phyloP scores from a whole-genome alignment of 805 yeast species.

The Lachancea mirantina region DNA sequence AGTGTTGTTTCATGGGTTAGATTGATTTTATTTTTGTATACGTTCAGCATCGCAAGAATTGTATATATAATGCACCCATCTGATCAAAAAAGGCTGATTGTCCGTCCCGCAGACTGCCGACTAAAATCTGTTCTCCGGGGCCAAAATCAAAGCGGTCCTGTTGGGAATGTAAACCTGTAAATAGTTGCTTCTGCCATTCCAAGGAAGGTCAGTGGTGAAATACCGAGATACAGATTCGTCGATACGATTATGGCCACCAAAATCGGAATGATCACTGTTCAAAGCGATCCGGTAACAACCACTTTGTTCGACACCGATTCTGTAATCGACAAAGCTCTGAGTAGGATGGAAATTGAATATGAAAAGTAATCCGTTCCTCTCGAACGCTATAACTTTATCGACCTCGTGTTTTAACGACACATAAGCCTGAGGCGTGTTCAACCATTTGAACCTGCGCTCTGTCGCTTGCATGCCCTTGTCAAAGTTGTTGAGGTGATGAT shows the following conservation, averaged over 20 bases:
- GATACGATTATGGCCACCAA: constrained; percentile 78
- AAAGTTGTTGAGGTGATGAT: constrained; percentile 70
- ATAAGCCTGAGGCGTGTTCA: constrained; percentile 68
- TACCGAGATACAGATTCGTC: constrained; percentile 47
- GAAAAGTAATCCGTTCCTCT: constrained; percentile 77
- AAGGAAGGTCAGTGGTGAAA: constrained; percentile 63
- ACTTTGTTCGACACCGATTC: constrained; percentile 77
- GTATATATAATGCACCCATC: too few species aligned
- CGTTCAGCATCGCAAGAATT: too few species aligned
- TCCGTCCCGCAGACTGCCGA: too few species aligned
- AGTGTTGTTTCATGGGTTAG: too few species aligned
- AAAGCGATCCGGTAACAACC: constrained; percentile 73
- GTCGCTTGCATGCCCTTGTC: constrained; percentile 78
- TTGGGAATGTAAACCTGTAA: constrained; percentile 76
- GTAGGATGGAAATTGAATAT: constrained; percentile 88
- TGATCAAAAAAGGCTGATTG: too few species aligned
- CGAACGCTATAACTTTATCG: constrained; percentile 85
- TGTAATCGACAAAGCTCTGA: constrained; percentile 74
- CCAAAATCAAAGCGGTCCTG: constrained; percentile 61
- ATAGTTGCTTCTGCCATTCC: constrained; percentile 77
- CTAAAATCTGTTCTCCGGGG: constrained; percentile 24
- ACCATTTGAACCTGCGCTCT: constrained; percentile 66
- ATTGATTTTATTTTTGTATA: too few species aligned
- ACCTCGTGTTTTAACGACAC: constrained; percentile 81
- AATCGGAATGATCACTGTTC: constrained; percentile 61